A percentile compares a stretch with the other conserved stretches of the same genome.
These are phyloP conservation scores for Lasiosphaeria hispida DNA, from an alignment of 495 filamentous ascomycete species.

Conservation along the genomic window DNA sequence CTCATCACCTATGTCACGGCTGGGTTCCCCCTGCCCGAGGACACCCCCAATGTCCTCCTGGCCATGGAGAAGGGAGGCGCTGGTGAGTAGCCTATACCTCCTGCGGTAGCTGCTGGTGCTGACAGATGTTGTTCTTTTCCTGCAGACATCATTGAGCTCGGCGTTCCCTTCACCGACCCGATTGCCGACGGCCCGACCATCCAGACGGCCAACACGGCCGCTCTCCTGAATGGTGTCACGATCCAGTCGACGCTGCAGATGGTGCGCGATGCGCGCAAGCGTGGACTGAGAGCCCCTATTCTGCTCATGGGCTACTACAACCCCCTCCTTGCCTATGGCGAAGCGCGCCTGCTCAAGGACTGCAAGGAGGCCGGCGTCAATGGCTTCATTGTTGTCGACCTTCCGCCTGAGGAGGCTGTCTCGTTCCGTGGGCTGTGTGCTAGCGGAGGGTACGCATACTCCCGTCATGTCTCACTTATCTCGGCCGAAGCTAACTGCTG, in stretches of 20 bases:
- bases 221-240: conserved; percentile 84
- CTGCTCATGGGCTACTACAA: conserved; percentile 99
- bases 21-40: conserved; percentile 80
- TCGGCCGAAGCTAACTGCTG: background rate
- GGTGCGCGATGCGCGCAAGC: conserved; percentile 69
- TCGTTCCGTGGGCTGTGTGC: conserved; percentile 84
- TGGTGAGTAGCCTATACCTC: conserved; percentile 52
- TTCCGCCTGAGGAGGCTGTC: conserved; percentile 95
- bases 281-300: conserved; percentile 75
- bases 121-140: conserved; percentile 4
- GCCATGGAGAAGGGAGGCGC: conserved; percentile 91
- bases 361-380: conserved; percentile 85
- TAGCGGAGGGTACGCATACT: conserved; percentile 57
- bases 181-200: conserved; percentile 96
- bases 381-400: conserved; percentile 95
- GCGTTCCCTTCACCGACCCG: conserved; percentile 95
- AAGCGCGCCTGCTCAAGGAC: conserved; percentile 82
- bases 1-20: conserved; percentile 96
- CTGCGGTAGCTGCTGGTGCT: background rate
- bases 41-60: conserved; percentile 79
- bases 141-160: conserved; percentile 77
- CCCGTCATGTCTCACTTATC: background rate
- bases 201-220: conserved; percentile 81
- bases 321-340: conserved; percentile 87
- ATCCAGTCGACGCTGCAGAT: conserved; percentile 73